Evolutionary conservation across 257 asterid genomes (phyloP), one percentile per base, ranked within the genome.

Genomic region (Rauvolfia tetraphylla): DNA sequence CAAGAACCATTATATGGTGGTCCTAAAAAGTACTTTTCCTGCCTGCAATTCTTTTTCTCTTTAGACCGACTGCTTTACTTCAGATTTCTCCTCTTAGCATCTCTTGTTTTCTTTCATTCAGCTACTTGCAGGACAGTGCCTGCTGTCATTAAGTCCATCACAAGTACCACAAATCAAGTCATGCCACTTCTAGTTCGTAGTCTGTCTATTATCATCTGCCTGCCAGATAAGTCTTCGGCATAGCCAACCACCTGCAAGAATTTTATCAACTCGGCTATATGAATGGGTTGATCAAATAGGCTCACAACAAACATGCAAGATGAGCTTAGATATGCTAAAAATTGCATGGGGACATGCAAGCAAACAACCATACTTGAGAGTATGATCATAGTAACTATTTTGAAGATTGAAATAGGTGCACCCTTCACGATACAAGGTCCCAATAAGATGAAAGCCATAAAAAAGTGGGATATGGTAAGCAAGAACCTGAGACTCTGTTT

Each of bases 161-260:
- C 57, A 49, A 25, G 58, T 46, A n/a, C 7, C 34, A 54, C 1
- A 13, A 6, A 34, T 89, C 84, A 89, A 56, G 76, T 33, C 91
- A 83, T 76, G 90, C 96, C 84, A 74, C 90, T 88, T 83, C 89
- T 84, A 29, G 95, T 88, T 71, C 93, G 91, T 75, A 90, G 96
- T 87, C 99, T 84, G 75, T 95, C 99, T 20, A 95, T 90, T 68
- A 95, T 91, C 99, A 88, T 91, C 85, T 95, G 99, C 85, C 96
- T 81, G 42, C 99, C 99, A 39, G 97, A 92, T 76, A 95, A 82
- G 80, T 95, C 99, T 76, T 95, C 96, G 44, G 96, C 99, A 76
- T 95, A 95, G 67, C 95, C 90, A 82, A 95, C 97, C 54, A 95
- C 97, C 97, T 94, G 87, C 71, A 73, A n/a, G 73, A 66, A 71